Evolutionary conservation across 306 rosid species (phyloP).

Genomic region (Glycine latifolia): DNA sequence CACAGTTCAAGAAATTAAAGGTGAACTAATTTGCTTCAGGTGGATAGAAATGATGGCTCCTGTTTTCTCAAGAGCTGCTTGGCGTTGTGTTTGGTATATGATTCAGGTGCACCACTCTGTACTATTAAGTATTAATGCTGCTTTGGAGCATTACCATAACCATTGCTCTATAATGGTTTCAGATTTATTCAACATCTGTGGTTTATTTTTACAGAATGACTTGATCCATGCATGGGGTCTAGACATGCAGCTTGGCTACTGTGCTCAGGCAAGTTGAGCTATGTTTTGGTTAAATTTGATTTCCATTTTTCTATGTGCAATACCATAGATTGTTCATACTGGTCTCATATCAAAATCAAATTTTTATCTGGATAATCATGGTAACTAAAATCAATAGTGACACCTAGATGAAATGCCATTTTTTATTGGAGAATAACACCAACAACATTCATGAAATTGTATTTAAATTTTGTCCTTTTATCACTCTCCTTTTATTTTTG

Average conservation of each 20-base stretch:
- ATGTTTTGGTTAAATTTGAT: slow-evolving; percentile 36
- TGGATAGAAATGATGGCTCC: slow-evolving; percentile 99
- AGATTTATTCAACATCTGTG: slow-evolving; percentile 4
- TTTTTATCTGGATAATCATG: background rate
- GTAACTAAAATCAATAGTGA: background rate
- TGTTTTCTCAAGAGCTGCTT: slow-evolving; percentile 84
- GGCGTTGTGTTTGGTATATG: slow-evolving; percentile 98
- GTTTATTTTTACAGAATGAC: slow-evolving; percentile 70
- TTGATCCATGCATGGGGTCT: slow-evolving; percentile 98
- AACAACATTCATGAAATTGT: background rate
- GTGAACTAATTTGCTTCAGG: slow-evolving; percentile 58
- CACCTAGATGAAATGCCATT: background rate
- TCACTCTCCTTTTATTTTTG: background rate
- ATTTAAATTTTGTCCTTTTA: background rate
- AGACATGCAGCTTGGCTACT: slow-evolving; percentile 90
- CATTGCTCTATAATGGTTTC: slow-evolving; percentile 19
- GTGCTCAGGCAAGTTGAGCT: slow-evolving; percentile 81
- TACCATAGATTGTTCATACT: background rate
- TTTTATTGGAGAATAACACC: background rate
- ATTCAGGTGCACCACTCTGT: slow-evolving; percentile 70
- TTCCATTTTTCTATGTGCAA: background rate
- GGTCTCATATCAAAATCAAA: background rate
- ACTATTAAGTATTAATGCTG: background rate
- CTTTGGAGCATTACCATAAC: background rate
- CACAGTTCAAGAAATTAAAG: slow-evolving; percentile 35